A percentile compares a stretch with the other conserved stretches of the same genome.
Conservation (phyloP, 2,329 filamentous ascomycete species). For the Chrysosporium keratinophilum region DNA sequence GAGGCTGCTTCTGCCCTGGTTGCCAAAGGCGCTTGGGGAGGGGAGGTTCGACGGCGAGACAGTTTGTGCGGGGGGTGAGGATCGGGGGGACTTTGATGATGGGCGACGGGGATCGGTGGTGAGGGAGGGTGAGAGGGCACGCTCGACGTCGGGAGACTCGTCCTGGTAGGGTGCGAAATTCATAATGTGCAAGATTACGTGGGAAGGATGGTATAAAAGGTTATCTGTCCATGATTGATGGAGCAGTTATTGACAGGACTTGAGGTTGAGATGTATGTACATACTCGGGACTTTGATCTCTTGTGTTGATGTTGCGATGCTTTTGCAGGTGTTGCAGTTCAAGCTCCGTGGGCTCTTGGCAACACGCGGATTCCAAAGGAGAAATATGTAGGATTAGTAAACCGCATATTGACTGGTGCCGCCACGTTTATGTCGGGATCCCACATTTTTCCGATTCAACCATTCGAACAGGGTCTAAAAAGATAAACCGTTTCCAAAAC, state of each 20-base stretch:
- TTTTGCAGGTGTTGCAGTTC: neutral
- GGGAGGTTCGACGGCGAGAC: slow-evolving; percentile 32
- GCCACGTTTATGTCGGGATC: too few relatives aligned
- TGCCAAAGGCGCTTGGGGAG: slow-evolving; percentile 32
- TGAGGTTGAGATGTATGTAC: neutral
- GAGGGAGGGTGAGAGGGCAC: slow-evolving; percentile 70
- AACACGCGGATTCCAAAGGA: too few relatives aligned
- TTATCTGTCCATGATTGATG: slow-evolving; percentile 1
- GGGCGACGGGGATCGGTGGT: slow-evolving; percentile 46
- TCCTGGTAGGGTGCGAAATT: slow-evolving; percentile 98
- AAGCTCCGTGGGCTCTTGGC: neutral
- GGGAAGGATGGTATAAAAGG: neutral
- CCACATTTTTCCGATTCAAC: too few relatives aligned
- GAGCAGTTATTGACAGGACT: neutral
- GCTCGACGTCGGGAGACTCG: slow-evolving; percentile 71
- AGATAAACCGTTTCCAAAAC: too few relatives aligned
- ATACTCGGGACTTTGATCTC: neutral
- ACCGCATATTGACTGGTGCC: too few relatives aligned
- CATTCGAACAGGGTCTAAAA: too few relatives aligned
- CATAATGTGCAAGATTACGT: slow-evolving; percentile 43
- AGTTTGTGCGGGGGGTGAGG: slow-evolving; percentile 35
- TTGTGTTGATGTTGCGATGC: neutral
- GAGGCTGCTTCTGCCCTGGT: slow-evolving; percentile 26
- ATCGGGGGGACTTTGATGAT: slow-evolving; percentile 47
- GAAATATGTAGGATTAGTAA: too few relatives aligned